A percentile compares a stretch with the other conserved stretches of the same genome.
Evolutionary conservation across 768 basidiomycete genomes (phyloP).

Genomic region (Stropharia rugosoannulata): DNA sequence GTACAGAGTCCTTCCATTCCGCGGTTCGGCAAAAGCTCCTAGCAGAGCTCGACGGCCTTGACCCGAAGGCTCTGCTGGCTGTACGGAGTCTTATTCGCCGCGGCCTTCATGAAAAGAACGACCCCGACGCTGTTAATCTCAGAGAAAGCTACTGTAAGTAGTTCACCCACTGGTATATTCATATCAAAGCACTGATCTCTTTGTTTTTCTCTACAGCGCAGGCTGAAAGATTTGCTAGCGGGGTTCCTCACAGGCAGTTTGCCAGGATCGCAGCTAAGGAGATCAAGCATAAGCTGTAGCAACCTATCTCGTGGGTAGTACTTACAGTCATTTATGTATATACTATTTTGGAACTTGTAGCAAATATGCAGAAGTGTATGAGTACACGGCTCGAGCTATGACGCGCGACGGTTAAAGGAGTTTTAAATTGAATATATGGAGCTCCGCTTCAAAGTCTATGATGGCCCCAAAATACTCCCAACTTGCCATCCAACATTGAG

Average conservation of each 20-base stretch:
- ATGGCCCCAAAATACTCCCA: too few relatives aligned
- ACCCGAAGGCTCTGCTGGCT: constrained; percentile 49
- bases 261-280: constrained; percentile 58
- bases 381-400: too few relatives aligned
- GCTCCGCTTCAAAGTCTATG: too few relatives aligned
- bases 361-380: too few relatives aligned
- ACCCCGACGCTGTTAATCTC: constrained; percentile 62
- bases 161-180: too few relatives aligned
- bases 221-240: constrained; percentile 62
- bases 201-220: constrained; percentile 39
- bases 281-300: constrained; percentile 62
- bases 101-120: constrained; percentile 60
- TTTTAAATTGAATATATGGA: too few relatives aligned
- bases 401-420: too few relatives aligned
- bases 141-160: constrained; percentile 61
- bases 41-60: constrained; percentile 57
- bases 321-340: not conserved
- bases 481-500: too few relatives aligned
- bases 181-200: not conserved
- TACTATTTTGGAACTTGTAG: not conserved
- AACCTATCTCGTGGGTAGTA: not conserved
- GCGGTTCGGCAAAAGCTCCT: constrained; percentile 49
- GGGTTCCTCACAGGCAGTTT: constrained; percentile 55
- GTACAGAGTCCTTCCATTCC: constrained; percentile 51
- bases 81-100: constrained; percentile 54